A percentile compares a stretch with the other conserved stretches of the same genome.
Conservation (phyloP, 345 rosid species). For the Brassica nigra region DNA sequence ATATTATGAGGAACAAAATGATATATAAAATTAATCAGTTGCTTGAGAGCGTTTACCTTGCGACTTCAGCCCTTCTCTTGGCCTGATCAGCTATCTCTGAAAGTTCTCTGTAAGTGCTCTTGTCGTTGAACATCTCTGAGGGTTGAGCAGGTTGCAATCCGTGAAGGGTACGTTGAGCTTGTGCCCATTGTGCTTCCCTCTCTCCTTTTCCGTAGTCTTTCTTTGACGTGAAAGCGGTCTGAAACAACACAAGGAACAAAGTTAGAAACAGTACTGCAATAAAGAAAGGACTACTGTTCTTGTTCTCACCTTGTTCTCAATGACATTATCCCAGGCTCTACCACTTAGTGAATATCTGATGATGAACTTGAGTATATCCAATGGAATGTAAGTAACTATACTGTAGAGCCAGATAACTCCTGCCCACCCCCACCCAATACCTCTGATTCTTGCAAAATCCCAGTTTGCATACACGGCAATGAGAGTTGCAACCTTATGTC, state of each 20-base stretch:
- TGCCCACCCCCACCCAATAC: conserved; percentile 96
- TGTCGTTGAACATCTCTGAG: conserved; percentile 53
- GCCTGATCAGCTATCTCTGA: conserved; percentile 93
- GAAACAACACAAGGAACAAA: conserved; percentile 10
- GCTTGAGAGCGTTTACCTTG: conserved; percentile 51
- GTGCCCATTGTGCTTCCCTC: conserved; percentile 91
- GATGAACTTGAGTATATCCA: conserved; percentile 76
- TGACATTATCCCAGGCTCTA: conserved; percentile 78
- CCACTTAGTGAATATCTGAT: conserved; percentile 71
- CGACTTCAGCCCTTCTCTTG: conserved; percentile 86
- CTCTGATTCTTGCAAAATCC: conserved; percentile 65
- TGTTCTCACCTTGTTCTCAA: conserved; percentile 66
- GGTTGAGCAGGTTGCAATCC: conserved; percentile 65
- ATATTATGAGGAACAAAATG: conserved; percentile 5
- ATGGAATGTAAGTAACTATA: conserved; percentile 70
- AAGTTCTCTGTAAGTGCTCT: conserved; percentile 65
- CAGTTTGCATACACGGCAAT: conserved; percentile 80
- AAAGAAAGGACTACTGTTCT: background rate
- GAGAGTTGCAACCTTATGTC: conserved; percentile 71
- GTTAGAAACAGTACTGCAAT: conserved; percentile 9
- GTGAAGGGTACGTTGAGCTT: conserved; percentile 80
- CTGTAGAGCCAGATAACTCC: conserved; percentile 92
- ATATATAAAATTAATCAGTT: background rate
- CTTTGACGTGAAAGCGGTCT: conserved; percentile 95
- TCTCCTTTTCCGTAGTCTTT: conserved; percentile 85